Percentiles rank a stretch among this genome's conserved stretches.
Conservation (phyloP, 176 grass and related monocot genomes). For the Oryza nivara region DNA sequence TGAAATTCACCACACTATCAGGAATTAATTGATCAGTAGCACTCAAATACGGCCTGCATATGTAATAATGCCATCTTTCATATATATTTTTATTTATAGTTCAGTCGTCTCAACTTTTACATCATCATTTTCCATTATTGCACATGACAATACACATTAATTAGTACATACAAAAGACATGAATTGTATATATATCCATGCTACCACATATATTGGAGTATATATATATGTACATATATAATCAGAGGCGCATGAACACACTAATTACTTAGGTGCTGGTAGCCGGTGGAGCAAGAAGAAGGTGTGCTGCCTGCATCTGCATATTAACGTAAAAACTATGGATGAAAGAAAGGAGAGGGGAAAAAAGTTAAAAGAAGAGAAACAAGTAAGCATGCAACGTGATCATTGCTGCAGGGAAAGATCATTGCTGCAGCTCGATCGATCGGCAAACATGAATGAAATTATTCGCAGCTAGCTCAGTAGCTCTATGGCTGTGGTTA, state of each 20-base stretch:
- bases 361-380: background rate
- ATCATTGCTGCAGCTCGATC: background rate
- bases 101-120: background rate
- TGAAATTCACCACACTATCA: background rate
- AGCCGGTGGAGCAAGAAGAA: slow-evolving; percentile 10
- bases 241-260: background rate
- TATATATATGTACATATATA: background rate
- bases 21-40: background rate
- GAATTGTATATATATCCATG: background rate
- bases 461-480: background rate
- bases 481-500: background rate
- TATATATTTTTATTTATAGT: background rate
- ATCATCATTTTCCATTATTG: background rate
- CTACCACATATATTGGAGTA: background rate
- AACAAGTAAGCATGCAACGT: background rate
- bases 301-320: background rate
- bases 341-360: background rate
- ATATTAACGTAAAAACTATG: too few relatives aligned
- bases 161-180: background rate
- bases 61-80: background rate
- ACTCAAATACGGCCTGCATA: background rate
- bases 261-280: background rate
- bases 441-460: background rate
- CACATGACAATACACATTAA: background rate
- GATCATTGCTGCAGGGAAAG: background rate